These are phyloP conservation scores for Clathrus columnatus DNA, from an alignment of 768 basidiomycete genomes.

Conservation along the genomic window DNA sequence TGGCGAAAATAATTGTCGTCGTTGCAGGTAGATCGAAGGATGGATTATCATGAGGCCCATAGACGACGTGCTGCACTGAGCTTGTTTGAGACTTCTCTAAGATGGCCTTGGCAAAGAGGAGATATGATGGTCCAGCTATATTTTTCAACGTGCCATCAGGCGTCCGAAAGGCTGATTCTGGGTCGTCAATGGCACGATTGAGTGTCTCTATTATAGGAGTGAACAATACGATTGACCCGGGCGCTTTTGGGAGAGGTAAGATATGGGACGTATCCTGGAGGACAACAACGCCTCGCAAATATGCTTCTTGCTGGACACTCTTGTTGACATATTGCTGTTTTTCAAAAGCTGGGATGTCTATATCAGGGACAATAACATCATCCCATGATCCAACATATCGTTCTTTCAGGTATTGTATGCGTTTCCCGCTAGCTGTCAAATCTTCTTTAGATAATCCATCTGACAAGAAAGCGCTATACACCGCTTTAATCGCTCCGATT, in stretches of 20 bases:
- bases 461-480: conserved; percentile 39
- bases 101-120: conserved; percentile 37
- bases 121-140: conserved; percentile 49
- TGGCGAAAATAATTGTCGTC: conserved; percentile 39
- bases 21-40: conserved; percentile 2
- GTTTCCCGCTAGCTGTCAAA: conserved; percentile 33
- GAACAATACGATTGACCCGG: conserved; percentile 34
- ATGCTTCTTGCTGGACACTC: conserved; percentile 38
- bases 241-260: conserved; percentile 27
- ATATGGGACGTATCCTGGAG: conserved; percentile 31
- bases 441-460: conserved; percentile 33
- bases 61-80: conserved; percentile 39
- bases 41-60: conserved; percentile 20
- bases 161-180: conserved; percentile 31
- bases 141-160: conserved; percentile 39
- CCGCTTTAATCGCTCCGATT: conserved; percentile 40
- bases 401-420: conserved; percentile 44
- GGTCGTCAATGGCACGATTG: conserved; percentile 55
- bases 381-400: conserved; percentile 42
- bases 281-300: conserved; percentile 38
- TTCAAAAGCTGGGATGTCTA: conserved; percentile 24
- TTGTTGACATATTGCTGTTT: conserved; percentile 31
- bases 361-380: conserved; percentile 20
- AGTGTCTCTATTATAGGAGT: conserved; percentile 51
- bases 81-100: conserved; percentile 17